Percentiles rank a stretch among this genome's conserved stretches.
Evolutionary conservation across 768 basidiomycete species (phyloP).

Genomic region (Hygrophorus pudorinus): DNA sequence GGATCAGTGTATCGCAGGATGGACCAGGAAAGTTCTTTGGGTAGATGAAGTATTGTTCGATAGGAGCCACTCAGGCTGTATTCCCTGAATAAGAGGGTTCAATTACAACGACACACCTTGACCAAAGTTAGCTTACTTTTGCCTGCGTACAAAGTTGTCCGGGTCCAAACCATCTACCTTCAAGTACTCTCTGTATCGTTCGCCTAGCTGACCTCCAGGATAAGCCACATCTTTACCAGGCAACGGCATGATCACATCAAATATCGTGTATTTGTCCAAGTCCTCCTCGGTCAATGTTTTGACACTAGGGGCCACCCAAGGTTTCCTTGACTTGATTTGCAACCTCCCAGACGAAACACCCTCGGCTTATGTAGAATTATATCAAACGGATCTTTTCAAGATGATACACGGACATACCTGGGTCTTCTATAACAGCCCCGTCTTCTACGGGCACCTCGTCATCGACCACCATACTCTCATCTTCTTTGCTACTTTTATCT

Average conservation of each 20-base stretch:
- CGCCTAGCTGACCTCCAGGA: conserved; percentile 81
- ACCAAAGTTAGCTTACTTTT: conserved; percentile 48
- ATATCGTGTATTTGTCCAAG: conserved; percentile 73
- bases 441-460: conserved; percentile 23
- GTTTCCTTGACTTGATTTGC: conserved; percentile 31
- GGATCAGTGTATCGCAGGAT: conserved; percentile 88
- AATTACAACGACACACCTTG: conserved; percentile 3
- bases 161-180: conserved; percentile 83
- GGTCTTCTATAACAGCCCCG: conserved; percentile 24
- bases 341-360: conserved; percentile 18
- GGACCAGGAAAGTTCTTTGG: conserved; percentile 73
- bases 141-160: conserved; percentile 80
- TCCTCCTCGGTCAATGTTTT: conserved; percentile 74
- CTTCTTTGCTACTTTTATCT: conserved; percentile 21
- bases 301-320: conserved; percentile 61
- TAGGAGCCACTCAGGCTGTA: conserved; percentile 92
- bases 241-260: conserved; percentile 95
- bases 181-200: conserved; percentile 76
- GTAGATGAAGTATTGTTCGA: conserved; percentile 81
- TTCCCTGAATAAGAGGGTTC: conserved; percentile 42
- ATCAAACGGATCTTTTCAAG: neutral
- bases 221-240: conserved; percentile 93
- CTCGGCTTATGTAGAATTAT: conserved; percentile 5
- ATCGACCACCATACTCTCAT: conserved; percentile 23
- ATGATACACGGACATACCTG: conserved; percentile 9